Percentiles rank a stretch among this genome's conserved stretches.
phyloP scores from a whole-genome alignment of 2,329 filamentous ascomycete species.

The Rutstroemia sydowiana region DNA sequence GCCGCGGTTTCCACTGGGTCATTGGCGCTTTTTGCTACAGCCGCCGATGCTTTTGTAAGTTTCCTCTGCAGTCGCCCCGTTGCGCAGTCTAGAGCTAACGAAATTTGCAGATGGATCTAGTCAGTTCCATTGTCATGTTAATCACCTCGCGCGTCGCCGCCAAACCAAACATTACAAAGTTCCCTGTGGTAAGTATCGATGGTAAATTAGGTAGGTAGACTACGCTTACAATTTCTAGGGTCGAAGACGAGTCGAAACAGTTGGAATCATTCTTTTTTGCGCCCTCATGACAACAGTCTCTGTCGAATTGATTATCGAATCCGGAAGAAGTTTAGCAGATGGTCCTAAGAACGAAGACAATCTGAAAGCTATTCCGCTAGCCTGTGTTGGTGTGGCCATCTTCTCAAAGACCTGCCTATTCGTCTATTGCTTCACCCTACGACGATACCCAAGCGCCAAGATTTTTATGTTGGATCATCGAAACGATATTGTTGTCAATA shows the following conservation, averaged over 20 bases:
- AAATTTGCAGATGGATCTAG: slow-evolving; percentile 52
- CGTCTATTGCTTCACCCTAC: slow-evolving; percentile 84
- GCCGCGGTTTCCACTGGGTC: slow-evolving; percentile 80
- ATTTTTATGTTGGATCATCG: slow-evolving; percentile 97
- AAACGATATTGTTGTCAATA: slow-evolving; percentile 96
- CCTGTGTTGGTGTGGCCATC: slow-evolving; percentile 71
- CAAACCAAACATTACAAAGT: slow-evolving; percentile 37
- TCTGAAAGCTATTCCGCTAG: slow-evolving; percentile 69
- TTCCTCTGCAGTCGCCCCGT: not conserved
- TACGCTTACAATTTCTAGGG: not conserved
- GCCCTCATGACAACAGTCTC: slow-evolving; percentile 94
- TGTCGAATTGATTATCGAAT: slow-evolving; percentile 85
- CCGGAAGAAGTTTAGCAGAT: slow-evolving; percentile 59
- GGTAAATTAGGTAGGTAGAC: too few relatives aligned
- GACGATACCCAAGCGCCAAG: slow-evolving; percentile 82
- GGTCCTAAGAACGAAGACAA: slow-evolving; percentile 38
- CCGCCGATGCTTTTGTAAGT: slow-evolving; percentile 70
- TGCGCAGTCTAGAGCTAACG: not conserved
- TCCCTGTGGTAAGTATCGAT: slow-evolving; percentile 4
- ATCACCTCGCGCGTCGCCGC: slow-evolving; percentile 85
- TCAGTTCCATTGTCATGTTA: slow-evolving; percentile 74
- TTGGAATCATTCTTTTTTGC: slow-evolving; percentile 93
- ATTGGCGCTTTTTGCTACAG: slow-evolving; percentile 94
- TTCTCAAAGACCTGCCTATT: slow-evolving; percentile 76
- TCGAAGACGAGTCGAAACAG: slow-evolving; percentile 69